These are phyloP conservation scores for Candida ortonii DNA, from an alignment of 805 yeast genomes.

Conservation along the genomic window DNA sequence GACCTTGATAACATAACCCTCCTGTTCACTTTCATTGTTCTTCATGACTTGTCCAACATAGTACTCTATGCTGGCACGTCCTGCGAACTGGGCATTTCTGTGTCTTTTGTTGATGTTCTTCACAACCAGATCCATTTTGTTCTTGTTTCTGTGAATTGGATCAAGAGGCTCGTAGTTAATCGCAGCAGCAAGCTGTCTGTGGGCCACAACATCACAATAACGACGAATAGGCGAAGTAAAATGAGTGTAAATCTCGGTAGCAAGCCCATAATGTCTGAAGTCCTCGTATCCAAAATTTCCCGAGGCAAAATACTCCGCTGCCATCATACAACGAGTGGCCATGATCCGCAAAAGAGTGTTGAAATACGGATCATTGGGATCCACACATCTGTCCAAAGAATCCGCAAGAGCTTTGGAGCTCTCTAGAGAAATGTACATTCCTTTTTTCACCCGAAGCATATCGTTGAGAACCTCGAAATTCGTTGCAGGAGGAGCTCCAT, in stretches of 20 bases:
- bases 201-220: conserved; percentile 96
- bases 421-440: conserved; percentile 71
- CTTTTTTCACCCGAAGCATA: conserved; percentile 79
- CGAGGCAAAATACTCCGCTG: conserved; percentile 94
- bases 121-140: conserved; percentile 84
- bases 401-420: conserved; percentile 91
- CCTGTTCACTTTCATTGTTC: conserved; percentile 72
- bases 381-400: conserved; percentile 84
- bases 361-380: conserved; percentile 81
- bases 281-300: conserved; percentile 90
- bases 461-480: conserved; percentile 89
- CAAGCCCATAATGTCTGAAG: conserved; percentile 94
- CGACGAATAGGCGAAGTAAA: conserved; percentile 98
- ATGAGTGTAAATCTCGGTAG: conserved; percentile 96
- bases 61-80: conserved; percentile 95
- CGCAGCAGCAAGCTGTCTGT: conserved; percentile 97
- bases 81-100: conserved; percentile 98
- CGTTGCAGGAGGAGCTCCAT: conserved; percentile 94
- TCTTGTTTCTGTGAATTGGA: conserved; percentile 79
- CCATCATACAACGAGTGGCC: conserved; percentile 99
- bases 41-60: conserved; percentile 98
- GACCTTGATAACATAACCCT: conserved; percentile 88
- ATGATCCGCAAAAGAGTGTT: conserved; percentile 90
- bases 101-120: conserved; percentile 90
- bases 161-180: conserved; percentile 88